Percentiles rank a stretch among this genome's conserved stretches.
Evolutionary conservation across 1,284 basidiomycete genomes (phyloP).

Genomic region (Microstroma glucosiphilum): DNA sequence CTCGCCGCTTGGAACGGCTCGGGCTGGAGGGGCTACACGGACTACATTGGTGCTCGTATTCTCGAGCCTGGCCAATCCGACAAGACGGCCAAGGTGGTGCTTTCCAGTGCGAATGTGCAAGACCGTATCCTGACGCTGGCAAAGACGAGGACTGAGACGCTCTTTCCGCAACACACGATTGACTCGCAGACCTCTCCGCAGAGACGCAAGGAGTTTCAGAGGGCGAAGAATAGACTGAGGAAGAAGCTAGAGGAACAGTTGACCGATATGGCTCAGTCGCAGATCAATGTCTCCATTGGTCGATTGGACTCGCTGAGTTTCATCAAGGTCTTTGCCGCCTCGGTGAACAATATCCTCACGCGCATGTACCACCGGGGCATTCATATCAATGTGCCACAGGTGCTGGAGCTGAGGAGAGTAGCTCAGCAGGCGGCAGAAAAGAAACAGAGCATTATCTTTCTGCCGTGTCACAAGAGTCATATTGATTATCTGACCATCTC

Average conservation of each 20-base stretch:
- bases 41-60: conserved; percentile 44
- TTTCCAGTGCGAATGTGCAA: conserved; percentile 36
- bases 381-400: conserved; percentile 42
- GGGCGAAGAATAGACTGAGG: conserved; percentile 32
- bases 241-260: conserved; percentile 39
- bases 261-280: conserved; percentile 29
- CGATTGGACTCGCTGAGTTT: conserved; percentile 39
- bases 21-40: conserved; percentile 42
- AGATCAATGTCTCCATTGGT: conserved; percentile 32
- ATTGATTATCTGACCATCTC: conserved; percentile 47
- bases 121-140: conserved; percentile 34
- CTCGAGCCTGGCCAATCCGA: conserved; percentile 34
- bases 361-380: conserved; percentile 50
- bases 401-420: conserved; percentile 41
- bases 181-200: conserved; percentile 17
- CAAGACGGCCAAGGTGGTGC: conserved; percentile 30
- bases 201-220: conserved; percentile 24
- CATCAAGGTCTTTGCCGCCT: conserved; percentile 30
- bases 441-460: conserved; percentile 50
- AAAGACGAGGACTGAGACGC: conserved; percentile 24
- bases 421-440: conserved; percentile 45
- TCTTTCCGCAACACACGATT: conserved; percentile 21
- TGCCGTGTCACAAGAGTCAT: conserved; percentile 52
- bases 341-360: conserved; percentile 50
- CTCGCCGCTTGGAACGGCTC: conserved; percentile 40